A percentile compares a stretch with the other conserved stretches of the same genome.
Evolutionary conservation across 371 early-diverging fungal species (phyloP).

Genomic region (Aphelidium insulamus): DNA sequence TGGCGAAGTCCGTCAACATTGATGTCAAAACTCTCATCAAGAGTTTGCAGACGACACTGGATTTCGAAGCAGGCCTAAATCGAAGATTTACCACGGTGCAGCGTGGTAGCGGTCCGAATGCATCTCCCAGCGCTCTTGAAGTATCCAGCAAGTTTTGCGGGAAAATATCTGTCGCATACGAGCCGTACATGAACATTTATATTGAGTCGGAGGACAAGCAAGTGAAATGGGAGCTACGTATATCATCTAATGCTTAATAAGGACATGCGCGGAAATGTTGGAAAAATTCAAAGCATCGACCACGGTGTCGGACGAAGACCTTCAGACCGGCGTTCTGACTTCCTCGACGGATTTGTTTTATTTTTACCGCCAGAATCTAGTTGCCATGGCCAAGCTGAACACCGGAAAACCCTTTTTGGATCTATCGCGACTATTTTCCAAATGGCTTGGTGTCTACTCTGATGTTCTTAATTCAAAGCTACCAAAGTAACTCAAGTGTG

Average conservation of each 20-base stretch:
- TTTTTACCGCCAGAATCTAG: constrained; percentile 64
- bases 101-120: too few species aligned
- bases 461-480: constrained; percentile 5
- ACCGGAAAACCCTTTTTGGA: constrained; percentile 61
- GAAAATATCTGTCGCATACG: constrained; percentile 59
- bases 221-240: constrained; percentile 3
- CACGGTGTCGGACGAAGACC: constrained; percentile 27
- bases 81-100: too few species aligned
- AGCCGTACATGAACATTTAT: constrained; percentile 57
- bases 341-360: constrained; percentile 77
- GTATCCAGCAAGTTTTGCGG: too few species aligned
- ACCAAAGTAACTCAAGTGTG: background rate
- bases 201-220: constrained; percentile 62
- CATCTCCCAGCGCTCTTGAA: too few species aligned
- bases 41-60: constrained; percentile 55
- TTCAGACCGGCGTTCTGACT: constrained; percentile 34
- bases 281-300: constrained; percentile 12
- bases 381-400: constrained; percentile 56
- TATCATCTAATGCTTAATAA: too few species aligned
- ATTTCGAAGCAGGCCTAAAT: too few species aligned
- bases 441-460: constrained; percentile 50
- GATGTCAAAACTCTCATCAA: constrained; percentile 45
- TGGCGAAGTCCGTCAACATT: constrained; percentile 19
- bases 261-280: too few species aligned
- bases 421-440: constrained; percentile 43